These are phyloP conservation scores for Saturnispora sekii DNA, from an alignment of 805 yeast species.

Conservation along the genomic window DNA sequence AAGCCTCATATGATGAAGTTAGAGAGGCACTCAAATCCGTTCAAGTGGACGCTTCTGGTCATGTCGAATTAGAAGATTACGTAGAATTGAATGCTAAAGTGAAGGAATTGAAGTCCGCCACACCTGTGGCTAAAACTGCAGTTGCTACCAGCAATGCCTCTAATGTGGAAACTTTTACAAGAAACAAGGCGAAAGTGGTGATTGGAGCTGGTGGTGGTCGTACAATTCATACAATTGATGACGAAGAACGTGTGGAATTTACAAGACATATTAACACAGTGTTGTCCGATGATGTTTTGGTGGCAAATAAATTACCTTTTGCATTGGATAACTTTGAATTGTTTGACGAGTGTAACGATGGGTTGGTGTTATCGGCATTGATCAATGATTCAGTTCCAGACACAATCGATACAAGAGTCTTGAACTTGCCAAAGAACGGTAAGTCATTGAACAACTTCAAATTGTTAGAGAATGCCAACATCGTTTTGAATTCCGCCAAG, in stretches of 20 bases:
- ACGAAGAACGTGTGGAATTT: slow-evolving; percentile 92
- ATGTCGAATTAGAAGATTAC: slow-evolving; percentile 91
- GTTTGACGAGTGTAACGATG: slow-evolving; percentile 95
- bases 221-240: slow-evolving; percentile 91
- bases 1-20: slow-evolving; percentile 80
- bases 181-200: slow-evolving; percentile 59
- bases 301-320: slow-evolving; percentile 80
- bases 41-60: slow-evolving; percentile 92
- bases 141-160: neutral
- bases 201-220: slow-evolving; percentile 75
- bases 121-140: neutral
- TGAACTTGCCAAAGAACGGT: slow-evolving; percentile 76
- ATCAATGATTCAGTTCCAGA: slow-evolving; percentile 98
- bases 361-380: slow-evolving; percentile 82
- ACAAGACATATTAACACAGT: slow-evolving; percentile 93
- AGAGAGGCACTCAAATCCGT: slow-evolving; percentile 89
- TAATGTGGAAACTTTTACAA: slow-evolving; percentile 25
- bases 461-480: slow-evolving; percentile 94
- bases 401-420: slow-evolving; percentile 95
- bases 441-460: slow-evolving; percentile 86
- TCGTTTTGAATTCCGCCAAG: slow-evolving; percentile 95
- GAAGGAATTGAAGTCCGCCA: slow-evolving; percentile 37
- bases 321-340: slow-evolving; percentile 91
- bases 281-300: slow-evolving; percentile 75
- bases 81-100: slow-evolving; percentile 77